A percentile compares a stretch with the other conserved stretches of the same genome.
Conservation (phyloP, 1,284 basidiomycete genomes). For the Xerocomus cyaneibrunnescens region DNA sequence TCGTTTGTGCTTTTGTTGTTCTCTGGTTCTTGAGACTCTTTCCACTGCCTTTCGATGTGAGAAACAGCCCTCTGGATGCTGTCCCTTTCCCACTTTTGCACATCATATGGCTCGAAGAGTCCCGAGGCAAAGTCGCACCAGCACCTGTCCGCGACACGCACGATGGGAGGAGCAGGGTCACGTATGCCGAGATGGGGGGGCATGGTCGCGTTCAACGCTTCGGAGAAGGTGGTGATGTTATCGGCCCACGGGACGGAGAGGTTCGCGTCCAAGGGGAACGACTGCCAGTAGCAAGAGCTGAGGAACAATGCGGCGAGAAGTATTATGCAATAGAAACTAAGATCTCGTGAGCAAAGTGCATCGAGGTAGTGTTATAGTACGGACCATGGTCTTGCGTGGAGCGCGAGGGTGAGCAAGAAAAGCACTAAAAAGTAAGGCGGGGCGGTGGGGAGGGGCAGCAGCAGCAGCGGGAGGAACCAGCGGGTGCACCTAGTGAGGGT, state of each 20-base stretch:
- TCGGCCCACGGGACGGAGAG: conserved; percentile 63
- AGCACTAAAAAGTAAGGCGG: conserved; percentile 72
- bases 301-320: conserved; percentile 75
- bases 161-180: conserved; percentile 38
- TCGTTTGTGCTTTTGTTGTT: conserved; percentile 7
- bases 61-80: conserved; percentile 53
- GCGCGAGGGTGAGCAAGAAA: conserved; percentile 68
- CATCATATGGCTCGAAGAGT: conserved; percentile 72
- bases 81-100: conserved; percentile 65
- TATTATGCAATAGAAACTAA: conserved; percentile 79
- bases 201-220: conserved; percentile 51
- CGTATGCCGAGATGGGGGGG: conserved; percentile 36
- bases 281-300: conserved; percentile 84
- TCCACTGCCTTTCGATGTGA: conserved; percentile 46
- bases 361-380: conserved; percentile 24
- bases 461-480: conserved; percentile 75
- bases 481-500: conserved; percentile 62
- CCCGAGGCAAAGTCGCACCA: conserved; percentile 72
- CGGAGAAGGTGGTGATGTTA: conserved; percentile 66
- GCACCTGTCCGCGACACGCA: conserved; percentile 69
- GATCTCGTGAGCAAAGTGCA: conserved; percentile 9
- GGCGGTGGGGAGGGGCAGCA: conserved; percentile 76
- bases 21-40: conserved; percentile 20
- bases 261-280: conserved; percentile 60
- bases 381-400: conserved; percentile 80